Evolutionary conservation across 306 rosid genomes (phyloP), one percentile per base, ranked within the genome.

Genomic region (Lathyrus oleraceus): DNA sequence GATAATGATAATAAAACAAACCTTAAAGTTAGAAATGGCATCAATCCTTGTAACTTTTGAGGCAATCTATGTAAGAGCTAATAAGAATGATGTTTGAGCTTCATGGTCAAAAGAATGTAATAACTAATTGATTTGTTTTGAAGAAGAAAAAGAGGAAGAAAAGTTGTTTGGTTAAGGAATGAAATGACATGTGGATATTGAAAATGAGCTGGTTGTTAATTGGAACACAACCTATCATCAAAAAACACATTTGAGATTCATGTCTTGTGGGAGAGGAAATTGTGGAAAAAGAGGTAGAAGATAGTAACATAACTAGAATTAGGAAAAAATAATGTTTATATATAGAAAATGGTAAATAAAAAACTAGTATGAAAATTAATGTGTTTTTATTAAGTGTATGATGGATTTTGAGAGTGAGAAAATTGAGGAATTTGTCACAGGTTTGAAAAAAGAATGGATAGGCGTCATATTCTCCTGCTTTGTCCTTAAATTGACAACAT

Each of bases 401-500:
- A 49, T 16, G 27, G 28, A 27, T 57, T 57, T 27, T 27, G 32
- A 28, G 63, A 58, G 52, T 23, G 57, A 25, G 60, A 20, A 16
- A 59, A 27, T 39, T 63, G 39, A 45, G 78, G 87, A 82, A 84
- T 80, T 38, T 80, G 91, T 86, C 87, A 38, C 65, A 23, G 66
- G 68, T 51, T 32, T 13, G 79, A 75, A 75, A 60, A 74, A 75
- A 17, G 81, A 73, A 78, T 80, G 85, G 87, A 71, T 61, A 32
- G 74, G 86, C 92, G 85, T 62, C 17, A 75, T 75, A 73, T 81
- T 82, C 96, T 85, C 75, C 60, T 58, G 67, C 8, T 52, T 20
- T 71, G 32, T 61, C 71, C 71, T 53, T 32, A 32, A 59, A 67
- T 78, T 67, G 44, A 51, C 66, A 73, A 53, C 21, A 65, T 27